Base-by-base conservation (phyloP, 306 rosid genomes). In the Quercus berberidifolia region DNA sequence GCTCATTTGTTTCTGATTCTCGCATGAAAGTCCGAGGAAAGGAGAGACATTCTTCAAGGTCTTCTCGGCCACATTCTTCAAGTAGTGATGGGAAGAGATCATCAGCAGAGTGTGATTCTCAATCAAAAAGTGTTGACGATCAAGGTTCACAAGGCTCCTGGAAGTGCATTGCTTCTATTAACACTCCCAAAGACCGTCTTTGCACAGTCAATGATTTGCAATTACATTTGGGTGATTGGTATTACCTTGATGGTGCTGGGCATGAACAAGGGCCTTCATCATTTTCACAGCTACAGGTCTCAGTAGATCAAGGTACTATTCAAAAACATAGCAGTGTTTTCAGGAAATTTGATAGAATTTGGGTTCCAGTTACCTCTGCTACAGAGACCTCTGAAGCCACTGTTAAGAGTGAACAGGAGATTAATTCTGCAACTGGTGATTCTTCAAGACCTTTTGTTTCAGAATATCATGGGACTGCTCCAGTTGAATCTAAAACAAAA, bases 241-340 rank as follows among this genome's bases (percentile, higher is more conserved):
- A 85, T 86, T 96, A 96, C 83, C 90, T 91, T 82, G 98, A 96
- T 93, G 99, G 96, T 81, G 90, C 94, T 85, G 99, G 99, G 73
- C 98, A 91, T 71, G 98, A 90, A 83, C 94, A 80, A 75, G 99
- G 99, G 56, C 99, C 99, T 75, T 90, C 88, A 51, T 88, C 97
- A 33, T 90, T 89, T 88, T 79, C 89, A 43, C 96, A 96, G 85
- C 91, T 96, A 74, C 94, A 93, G 85, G 85, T 74, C 83, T 84
- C 90, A 59, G 97, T 86, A n/a, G 96, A 96, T 85, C 89, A 79
- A 81, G 98, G 94, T 59, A 70, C 85, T 81, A 85, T 96, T 60
- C 90, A 83, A 76, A 90, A 85, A 67, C 78, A 87, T 83, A 89
- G 91, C 78, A 93, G 97, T 79, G 89, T 91, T 82, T 96, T 91